phyloP scores from a whole-genome alignment of 1,139 yeast genomes.

The Tardiomyces blankii region DNA sequence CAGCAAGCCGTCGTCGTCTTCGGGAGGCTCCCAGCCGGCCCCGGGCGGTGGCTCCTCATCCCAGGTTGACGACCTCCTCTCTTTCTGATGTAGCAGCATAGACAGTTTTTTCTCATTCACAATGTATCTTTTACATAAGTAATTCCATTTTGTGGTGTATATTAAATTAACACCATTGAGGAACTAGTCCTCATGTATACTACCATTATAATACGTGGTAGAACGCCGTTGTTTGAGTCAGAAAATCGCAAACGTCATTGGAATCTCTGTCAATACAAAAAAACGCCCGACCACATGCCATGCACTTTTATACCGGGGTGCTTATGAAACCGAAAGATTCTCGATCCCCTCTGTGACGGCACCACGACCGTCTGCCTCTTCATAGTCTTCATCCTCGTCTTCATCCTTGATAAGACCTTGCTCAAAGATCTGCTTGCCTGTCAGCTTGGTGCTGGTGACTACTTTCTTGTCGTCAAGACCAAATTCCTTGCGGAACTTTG shows the following conservation, averaged over 20 bases:
- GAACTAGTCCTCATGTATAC: no score
- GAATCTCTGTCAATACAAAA: no score
- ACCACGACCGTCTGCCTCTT: conserved; percentile 6
- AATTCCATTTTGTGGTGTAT: neutral
- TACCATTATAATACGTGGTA: no score
- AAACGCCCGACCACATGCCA: no score
- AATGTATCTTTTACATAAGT: conserved; percentile 9
- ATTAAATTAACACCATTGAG: no score
- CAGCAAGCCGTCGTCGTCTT: conserved; percentile 3
- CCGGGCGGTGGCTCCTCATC: conserved; percentile 4
- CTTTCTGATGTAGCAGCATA: conserved; percentile 7
- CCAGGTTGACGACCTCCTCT: conserved; percentile 13
- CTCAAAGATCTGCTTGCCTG: conserved; percentile 86
- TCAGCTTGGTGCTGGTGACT: conserved; percentile 44
- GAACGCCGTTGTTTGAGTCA: no score
- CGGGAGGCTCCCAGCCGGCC: conserved; percentile 1
- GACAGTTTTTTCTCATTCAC: conserved; percentile 1
- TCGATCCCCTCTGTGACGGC: neutral
- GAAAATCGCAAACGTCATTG: no score
- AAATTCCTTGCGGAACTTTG: conserved; percentile 42
- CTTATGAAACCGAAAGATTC: neutral
- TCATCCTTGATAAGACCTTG: conserved; percentile 67
- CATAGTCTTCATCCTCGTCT: conserved; percentile 36
- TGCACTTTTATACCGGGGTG: no score
- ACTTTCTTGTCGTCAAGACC: conserved; percentile 41